Evolutionary conservation across 78 protist genomes (phyloP), one percentile per base, ranked within the genome.

Genomic region (Capsaspora owczarzaki): DNA sequence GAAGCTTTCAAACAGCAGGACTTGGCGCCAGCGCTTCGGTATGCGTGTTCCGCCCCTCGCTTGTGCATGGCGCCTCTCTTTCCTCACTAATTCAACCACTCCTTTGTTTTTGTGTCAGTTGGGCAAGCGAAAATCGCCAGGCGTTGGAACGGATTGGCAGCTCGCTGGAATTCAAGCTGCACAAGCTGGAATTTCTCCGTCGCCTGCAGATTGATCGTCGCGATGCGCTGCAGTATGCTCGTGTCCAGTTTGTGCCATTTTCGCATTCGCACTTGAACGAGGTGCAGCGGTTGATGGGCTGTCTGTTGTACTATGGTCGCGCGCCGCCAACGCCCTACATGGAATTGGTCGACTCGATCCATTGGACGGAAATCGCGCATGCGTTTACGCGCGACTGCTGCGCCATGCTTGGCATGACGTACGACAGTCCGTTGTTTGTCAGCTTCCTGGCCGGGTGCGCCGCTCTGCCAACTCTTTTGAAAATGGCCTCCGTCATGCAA

Each of bases 401-500:
- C 63, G 25, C 80, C 5, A 5, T 89, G 43, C 69, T 82, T 81
- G 86, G 86, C 1, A 25, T 89, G 31, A 31, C 88, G 0, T 79
- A 51, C 42, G 83, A 86, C 33, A 61, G 83, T 27, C 88, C 92
- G 6, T 66, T 89, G 31, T 74, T 33, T 44, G n/a, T n/a, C 66
- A 70, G 86, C 0, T 40, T 90, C 38, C 66, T 74, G 22, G 88
- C 85, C 5, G 93, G 93, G 47, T 35, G 74, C 31, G 46, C 66
- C 40, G 85, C 93, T 31, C 69, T 90, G 60, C 93, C 93, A 19
- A 90, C 86, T 0, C 76, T 78, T 25, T 37, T 70, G n/a, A 84
- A 84, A 71, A 42, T 84, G 80, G 76, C 85, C 53, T 5, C 2
- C 12, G 85, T 82, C 49, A 33, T 82, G 85, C 75, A 82, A 56